Percentiles rank a stretch among this genome's conserved stretches.
Conservation (phyloP, 192 early-diverging fungal species). For the Linnemannia hyalina region DNA sequence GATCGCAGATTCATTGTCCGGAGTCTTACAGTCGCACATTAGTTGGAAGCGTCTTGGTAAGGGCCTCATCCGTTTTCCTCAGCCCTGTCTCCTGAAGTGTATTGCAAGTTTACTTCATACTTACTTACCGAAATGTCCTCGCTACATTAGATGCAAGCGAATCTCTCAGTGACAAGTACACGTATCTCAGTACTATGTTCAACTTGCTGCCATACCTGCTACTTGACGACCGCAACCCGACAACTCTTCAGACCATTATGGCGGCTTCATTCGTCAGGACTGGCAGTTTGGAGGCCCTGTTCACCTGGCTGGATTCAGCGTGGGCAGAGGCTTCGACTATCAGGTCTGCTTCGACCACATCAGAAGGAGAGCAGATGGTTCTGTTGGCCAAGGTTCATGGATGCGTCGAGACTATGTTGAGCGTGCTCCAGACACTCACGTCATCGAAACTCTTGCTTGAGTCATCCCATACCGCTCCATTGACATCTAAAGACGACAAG, state of each 20-base stretch:
- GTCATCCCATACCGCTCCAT: constrained; percentile 72
- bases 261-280: constrained; percentile 71
- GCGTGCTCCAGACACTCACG: constrained; percentile 74
- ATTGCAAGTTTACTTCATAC: neutral
- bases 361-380: constrained; percentile 58
- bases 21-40: constrained; percentile 66
- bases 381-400: constrained; percentile 54
- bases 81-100: neutral
- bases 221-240: constrained; percentile 70
- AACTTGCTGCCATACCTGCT: constrained; percentile 68
- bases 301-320: constrained; percentile 57
- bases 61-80: neutral
- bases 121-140: neutral
- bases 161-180: constrained; percentile 59
- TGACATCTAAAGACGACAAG: constrained; percentile 71
- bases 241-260: constrained; percentile 72
- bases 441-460: constrained; percentile 82
- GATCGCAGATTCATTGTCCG: constrained; percentile 71
- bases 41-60: constrained; percentile 59
- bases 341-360: constrained; percentile 8
- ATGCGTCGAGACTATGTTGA: constrained; percentile 69
- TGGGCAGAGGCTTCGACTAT: constrained; percentile 62
- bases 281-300: constrained; percentile 66
- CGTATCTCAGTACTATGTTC: constrained; percentile 70
- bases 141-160: constrained; percentile 10